phyloP scores from a whole-genome alignment of 2,329 filamentous ascomycete species.

The Pseudocercospora vitis region DNA sequence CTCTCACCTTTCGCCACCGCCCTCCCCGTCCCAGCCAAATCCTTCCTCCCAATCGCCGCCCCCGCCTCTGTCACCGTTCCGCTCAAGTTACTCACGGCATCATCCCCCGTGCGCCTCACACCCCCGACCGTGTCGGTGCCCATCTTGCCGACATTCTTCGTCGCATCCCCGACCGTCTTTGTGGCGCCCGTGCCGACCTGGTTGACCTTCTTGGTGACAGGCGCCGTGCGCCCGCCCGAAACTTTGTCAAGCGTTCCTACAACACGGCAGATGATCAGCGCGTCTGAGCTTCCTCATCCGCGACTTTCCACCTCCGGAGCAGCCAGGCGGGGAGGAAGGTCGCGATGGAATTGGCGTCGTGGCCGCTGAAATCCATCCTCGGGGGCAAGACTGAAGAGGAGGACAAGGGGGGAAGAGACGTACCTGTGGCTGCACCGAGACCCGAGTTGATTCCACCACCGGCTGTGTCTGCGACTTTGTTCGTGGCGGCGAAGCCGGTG shows the following conservation, averaged over 20 bases:
- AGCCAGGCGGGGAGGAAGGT: slow-evolving; percentile 33
- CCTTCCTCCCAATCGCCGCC: slow-evolving; percentile 30
- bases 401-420: too few species aligned
- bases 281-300: slow-evolving; percentile 20
- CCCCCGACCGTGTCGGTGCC: slow-evolving; percentile 35
- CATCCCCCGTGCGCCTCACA: slow-evolving; percentile 35
- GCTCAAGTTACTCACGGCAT: slow-evolving; percentile 31
- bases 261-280: slow-evolving; percentile 16
- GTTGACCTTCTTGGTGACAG: slow-evolving; percentile 37
- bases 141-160: slow-evolving; percentile 42
- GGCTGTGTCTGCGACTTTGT: slow-evolving; percentile 31
- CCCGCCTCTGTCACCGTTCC: slow-evolving; percentile 33
- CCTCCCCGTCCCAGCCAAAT: slow-evolving; percentile 34
- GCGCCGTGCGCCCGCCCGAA: slow-evolving; percentile 32
- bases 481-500: slow-evolving; percentile 28
- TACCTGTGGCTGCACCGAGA: slow-evolving; percentile 35
- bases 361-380: slow-evolving; percentile 26
- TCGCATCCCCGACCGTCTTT: slow-evolving; percentile 36
- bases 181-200: slow-evolving; percentile 39
- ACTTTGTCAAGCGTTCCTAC: slow-evolving; percentile 38
- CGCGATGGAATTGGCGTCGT: slow-evolving; percentile 24
- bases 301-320: slow-evolving; percentile 28
- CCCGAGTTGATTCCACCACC: slow-evolving; percentile 29
- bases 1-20: slow-evolving; percentile 24
- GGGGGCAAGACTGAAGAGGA: too few species aligned